Evolutionary conservation across 2,329 filamentous ascomycete species (phyloP), one percentile per base, ranked within the genome.

Genomic region (Trichoderma arundinaceum): DNA sequence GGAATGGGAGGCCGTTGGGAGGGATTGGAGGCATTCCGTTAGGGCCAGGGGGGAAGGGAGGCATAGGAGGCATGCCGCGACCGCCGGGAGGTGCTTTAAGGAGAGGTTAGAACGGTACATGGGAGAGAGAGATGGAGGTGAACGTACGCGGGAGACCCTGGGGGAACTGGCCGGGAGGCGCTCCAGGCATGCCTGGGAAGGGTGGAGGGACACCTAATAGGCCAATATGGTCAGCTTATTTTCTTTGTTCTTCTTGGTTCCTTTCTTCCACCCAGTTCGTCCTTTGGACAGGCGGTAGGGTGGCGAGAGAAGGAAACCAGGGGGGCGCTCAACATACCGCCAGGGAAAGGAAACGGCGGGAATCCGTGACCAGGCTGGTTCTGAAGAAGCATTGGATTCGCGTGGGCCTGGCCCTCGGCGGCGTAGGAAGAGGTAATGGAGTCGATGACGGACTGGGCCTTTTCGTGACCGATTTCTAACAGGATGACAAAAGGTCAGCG

Each of bases 361-460:
- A 79, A 77, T 71, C 78, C 64, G 10, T 66, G 64, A 69, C 84
- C 84, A 57, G 86, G 86, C 75, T 89, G 88, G 78, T 88, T 88
- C 74, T 88, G 86, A 10, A 83, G 86, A 56, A 94, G 87, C 88
- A 95, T 92, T 59, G 91, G 94, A 78, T 96, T 97, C 68, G 88
- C 88, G 74, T 89, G 88, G 69, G 90, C 88, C 78, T 97, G 93
- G 73, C 95, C 95, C 81, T 96, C 95, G 72, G 92, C 93, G 69
- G 92, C 92, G 81, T 99, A 98, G 44, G 94, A 97, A 49, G 89
- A 92, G 48, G 95, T 98, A 79, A 99, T 99, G 72, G 91, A 94
- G 82, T 99, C 95, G 77, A 99, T 99, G 72, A 99, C 95, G 57
- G 91, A 95, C 80, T 99, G 95, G 67, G 95, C 94, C 82, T 98